A percentile compares a stretch with the other conserved stretches of the same genome.
Conservation (phyloP, 352 stramenopile genomes). For the Phytophthora niederhauseri region DNA sequence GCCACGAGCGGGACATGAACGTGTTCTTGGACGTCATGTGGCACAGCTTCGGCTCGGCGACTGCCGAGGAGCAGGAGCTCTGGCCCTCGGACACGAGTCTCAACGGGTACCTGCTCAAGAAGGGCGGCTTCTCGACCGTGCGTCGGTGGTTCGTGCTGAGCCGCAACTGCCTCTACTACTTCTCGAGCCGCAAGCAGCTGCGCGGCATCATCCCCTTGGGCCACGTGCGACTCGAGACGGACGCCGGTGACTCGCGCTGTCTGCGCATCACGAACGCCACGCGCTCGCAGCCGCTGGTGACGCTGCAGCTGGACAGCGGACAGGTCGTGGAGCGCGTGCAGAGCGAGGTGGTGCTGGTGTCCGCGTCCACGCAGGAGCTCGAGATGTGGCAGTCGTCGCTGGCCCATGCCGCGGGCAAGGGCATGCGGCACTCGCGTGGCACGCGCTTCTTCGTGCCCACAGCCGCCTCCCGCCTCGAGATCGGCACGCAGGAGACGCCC, state of each 20-base stretch:
- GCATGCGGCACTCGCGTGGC: conserved; percentile 78
- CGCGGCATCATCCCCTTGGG: conserved; percentile 88
- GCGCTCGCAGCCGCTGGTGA: conserved; percentile 67
- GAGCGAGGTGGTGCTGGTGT: conserved; percentile 78
- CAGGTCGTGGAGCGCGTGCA: conserved; percentile 84
- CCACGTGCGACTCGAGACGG: conserved; percentile 73
- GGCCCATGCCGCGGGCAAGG: conserved; percentile 78
- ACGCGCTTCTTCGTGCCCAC: conserved; percentile 89
- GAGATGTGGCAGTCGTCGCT: conserved; percentile 92
- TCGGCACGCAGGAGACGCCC: conserved; percentile 79
- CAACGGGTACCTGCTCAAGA: conserved; percentile 86
- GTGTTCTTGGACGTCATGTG: conserved; percentile 91
- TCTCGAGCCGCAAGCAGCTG: conserved; percentile 80
- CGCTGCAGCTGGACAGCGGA: conserved; percentile 82
- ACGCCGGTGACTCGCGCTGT: conserved; percentile 51
- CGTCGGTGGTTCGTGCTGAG: conserved; percentile 90
- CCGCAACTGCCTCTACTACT: conserved; percentile 91
- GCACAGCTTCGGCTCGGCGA: conserved; percentile 83
- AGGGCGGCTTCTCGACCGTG: conserved; percentile 78
- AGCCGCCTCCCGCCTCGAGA: conserved; percentile 75
- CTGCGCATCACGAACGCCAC: conserved; percentile 78
- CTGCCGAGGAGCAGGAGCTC: conserved; percentile 86
- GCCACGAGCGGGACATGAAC: conserved; percentile 87
- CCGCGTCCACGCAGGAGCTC: conserved; percentile 71
- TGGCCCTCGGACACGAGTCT: conserved; percentile 91